phyloP scores from a whole-genome alignment of 176 grass and related monocot species.

The Triticum dicoccoides region DNA sequence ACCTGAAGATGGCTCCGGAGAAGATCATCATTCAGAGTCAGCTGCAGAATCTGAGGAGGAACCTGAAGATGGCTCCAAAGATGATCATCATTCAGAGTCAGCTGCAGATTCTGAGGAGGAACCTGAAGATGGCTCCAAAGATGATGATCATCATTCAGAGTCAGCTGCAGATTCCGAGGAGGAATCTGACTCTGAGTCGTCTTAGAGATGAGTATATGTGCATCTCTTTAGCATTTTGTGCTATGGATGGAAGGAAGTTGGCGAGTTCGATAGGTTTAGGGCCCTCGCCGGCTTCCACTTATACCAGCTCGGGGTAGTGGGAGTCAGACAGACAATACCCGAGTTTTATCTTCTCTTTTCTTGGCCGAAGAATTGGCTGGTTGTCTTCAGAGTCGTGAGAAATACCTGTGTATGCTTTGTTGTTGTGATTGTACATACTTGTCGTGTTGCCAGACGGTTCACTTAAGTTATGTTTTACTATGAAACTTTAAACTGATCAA shows the following conservation, averaged over 20 bases:
- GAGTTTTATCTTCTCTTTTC: not conserved
- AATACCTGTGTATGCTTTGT: not conserved
- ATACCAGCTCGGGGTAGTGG: not conserved
- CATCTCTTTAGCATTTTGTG: not conserved
- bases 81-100: not conserved
- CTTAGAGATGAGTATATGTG: not conserved
- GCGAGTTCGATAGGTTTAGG: not conserved
- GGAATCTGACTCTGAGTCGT: slow-evolving; percentile 18
- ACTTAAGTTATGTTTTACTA: not conserved
- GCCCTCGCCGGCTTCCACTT: slow-evolving; percentile 6
- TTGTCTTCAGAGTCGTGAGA: not conserved
- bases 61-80: slow-evolving; percentile 34
- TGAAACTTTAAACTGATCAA: slow-evolving; percentile 1
- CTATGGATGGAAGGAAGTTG: not conserved
- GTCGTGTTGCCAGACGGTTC: not conserved
- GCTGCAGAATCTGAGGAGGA: not conserved
- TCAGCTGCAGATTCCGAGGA: slow-evolving; percentile 4
- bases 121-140: slow-evolving; percentile 33
- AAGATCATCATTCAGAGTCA: not conserved
- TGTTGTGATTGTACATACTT: slow-evolving; percentile 40
- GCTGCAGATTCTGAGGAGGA: slow-evolving; percentile 18
- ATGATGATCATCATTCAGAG: not conserved
- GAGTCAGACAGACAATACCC: slow-evolving; percentile 6
- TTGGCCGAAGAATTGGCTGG: not conserved
- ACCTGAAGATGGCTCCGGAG: slow-evolving; percentile 21